Percentiles rank a stretch among this genome's conserved stretches.
Conservation (phyloP, 1,284 basidiomycete species). For the Testicularia cyperi region DNA sequence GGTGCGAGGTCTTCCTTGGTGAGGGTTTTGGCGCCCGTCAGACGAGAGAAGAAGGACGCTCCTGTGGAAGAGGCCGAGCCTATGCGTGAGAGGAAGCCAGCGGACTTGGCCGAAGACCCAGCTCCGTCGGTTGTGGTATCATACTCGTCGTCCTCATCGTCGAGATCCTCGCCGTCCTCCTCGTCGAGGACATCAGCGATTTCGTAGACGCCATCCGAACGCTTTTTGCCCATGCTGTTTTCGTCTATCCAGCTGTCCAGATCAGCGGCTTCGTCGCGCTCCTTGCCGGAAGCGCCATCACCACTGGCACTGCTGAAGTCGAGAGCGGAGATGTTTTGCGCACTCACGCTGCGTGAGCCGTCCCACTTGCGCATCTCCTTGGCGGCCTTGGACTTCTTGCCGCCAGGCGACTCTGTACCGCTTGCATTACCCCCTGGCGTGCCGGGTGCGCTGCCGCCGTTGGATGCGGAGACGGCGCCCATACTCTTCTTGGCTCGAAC, state of each 20-base stretch:
- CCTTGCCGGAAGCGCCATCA: constrained; percentile 60
- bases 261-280: constrained; percentile 55
- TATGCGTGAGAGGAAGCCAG: constrained; percentile 68
- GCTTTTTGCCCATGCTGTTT: constrained; percentile 76
- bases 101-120: constrained; percentile 16
- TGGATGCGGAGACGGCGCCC: constrained; percentile 56
- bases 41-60: constrained; percentile 62
- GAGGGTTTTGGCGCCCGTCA: constrained; percentile 73
- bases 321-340: constrained; percentile 82
- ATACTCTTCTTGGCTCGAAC: constrained; percentile 62
- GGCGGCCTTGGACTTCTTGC: constrained; percentile 66
- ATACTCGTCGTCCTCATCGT: constrained; percentile 64
- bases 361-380: constrained; percentile 93
- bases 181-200: constrained; percentile 76
- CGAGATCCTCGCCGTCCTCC: constrained; percentile 65
- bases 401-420: constrained; percentile 29
- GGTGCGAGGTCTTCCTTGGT: constrained; percentile 82
- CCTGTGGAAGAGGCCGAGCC: constrained; percentile 24
- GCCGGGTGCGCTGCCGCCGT: constrained; percentile 64
- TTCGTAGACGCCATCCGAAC: constrained; percentile 84
- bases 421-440: constrained; percentile 46
- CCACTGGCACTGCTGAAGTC: constrained; percentile 72
- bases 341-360: constrained; percentile 70
- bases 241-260: constrained; percentile 64
- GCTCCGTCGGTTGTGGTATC: constrained; percentile 13